phyloP scores from a whole-genome alignment of 2,329 filamentous ascomycete species.

The Apiospora phragmitis region DNA sequence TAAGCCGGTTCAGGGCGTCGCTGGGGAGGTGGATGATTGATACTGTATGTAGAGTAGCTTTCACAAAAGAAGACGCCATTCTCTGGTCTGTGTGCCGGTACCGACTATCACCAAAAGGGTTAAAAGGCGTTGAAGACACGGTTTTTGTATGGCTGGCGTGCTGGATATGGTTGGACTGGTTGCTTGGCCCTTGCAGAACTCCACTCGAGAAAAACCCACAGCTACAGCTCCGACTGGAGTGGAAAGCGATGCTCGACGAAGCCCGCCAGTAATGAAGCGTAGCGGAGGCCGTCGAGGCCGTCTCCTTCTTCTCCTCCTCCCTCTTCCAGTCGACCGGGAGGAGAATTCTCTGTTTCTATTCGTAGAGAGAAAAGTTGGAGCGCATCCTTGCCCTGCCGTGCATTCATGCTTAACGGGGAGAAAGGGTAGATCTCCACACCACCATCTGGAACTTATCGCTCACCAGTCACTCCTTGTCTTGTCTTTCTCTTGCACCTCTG shows the following conservation, averaged over 20 bases:
- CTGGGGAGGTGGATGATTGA: neutral
- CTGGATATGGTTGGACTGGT: neutral
- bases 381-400: neutral
- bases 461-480: constrained; percentile 1
- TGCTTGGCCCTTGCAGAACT: neutral
- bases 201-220: neutral
- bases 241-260: neutral
- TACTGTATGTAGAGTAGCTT: too few species aligned
- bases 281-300: neutral
- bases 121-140: neutral
- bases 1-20: neutral
- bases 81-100: neutral
- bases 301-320: neutral
- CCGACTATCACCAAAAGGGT: neutral
- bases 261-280: neutral
- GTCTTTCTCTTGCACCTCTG: neutral
- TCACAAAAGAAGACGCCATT: neutral
- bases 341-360: neutral
- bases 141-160: neutral
- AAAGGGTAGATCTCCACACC: neutral
- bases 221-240: neutral
- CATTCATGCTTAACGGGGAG: neutral
- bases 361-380: neutral
- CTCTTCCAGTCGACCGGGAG: neutral
- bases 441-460: neutral